Conservation (phyloP, 495 filamentous ascomycete genomes). For the Penicillium taxi region DNA sequence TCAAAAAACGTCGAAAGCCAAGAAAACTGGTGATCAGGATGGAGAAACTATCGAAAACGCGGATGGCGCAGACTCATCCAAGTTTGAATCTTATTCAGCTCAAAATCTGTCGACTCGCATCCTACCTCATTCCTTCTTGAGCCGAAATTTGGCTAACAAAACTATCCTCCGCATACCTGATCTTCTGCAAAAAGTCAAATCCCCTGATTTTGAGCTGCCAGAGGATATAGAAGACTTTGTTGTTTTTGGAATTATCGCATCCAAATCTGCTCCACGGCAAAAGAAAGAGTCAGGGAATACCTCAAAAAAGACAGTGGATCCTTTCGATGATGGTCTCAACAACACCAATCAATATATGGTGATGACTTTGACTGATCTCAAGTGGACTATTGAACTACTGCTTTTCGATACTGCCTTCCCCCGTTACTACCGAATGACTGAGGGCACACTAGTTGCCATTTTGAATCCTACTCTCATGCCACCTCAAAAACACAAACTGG, state of each 20-base stretch:
- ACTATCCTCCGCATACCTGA: constrained; percentile 72
- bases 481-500: constrained; percentile 59
- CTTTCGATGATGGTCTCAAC: constrained; percentile 48
- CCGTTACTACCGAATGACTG: constrained; percentile 79
- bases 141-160: constrained; percentile 66
- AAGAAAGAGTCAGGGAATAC: constrained; percentile 49
- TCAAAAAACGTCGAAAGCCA: constrained; percentile 39
- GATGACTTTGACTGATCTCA: constrained; percentile 75
- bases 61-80: constrained; percentile 32
- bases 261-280: constrained; percentile 70
- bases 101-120: constrained; percentile 77
- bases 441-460: constrained; percentile 82
- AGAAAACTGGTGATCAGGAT: not conserved
- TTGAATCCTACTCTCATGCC: constrained; percentile 91
- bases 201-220: constrained; percentile 76
- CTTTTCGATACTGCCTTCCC: constrained; percentile 88
- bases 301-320: constrained; percentile 34
- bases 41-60: constrained; percentile 1
- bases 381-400: constrained; percentile 85
- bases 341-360: constrained; percentile 81
- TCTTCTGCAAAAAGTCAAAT: constrained; percentile 70
- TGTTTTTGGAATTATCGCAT: constrained; percentile 76
- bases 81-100: constrained; percentile 80
- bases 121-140: constrained; percentile 72
- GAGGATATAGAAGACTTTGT: constrained; percentile 87